These are phyloP conservation scores for Tuber calosporum DNA, from an alignment of 495 filamentous ascomycete species.

Conservation along the genomic window DNA sequence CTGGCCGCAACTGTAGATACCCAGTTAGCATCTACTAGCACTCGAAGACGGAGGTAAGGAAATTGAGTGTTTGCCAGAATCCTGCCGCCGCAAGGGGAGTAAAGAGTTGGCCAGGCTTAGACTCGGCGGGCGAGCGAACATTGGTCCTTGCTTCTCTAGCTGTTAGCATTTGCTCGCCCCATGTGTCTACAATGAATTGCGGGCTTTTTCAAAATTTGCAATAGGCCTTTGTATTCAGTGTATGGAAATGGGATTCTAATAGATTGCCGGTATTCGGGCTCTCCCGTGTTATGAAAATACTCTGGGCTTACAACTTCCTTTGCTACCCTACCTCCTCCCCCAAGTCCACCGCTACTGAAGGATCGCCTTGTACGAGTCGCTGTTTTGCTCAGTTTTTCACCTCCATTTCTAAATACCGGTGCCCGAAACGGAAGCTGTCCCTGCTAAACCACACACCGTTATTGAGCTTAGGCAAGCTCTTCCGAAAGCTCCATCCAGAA, in stretches of 20 bases:
- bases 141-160: background rate
- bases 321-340: background rate
- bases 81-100: background rate
- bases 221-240: background rate
- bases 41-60: background rate
- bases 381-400: background rate
- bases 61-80: background rate
- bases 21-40: background rate
- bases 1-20: background rate
- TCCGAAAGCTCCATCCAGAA: background rate
- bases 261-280: background rate
- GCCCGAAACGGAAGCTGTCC: background rate
- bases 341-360: background rate
- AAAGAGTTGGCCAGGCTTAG: background rate
- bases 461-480: background rate
- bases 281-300: no score
- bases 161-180: background rate
- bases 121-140: background rate
- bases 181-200: background rate
- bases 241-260: background rate
- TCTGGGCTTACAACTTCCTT: background rate
- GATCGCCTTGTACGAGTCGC: background rate
- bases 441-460: background rate
- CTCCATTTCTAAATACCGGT: background rate
- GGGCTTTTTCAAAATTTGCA: background rate